Conservation (phyloP, 73 alveolate species). For the Paramecium sonneborni region DNA sequence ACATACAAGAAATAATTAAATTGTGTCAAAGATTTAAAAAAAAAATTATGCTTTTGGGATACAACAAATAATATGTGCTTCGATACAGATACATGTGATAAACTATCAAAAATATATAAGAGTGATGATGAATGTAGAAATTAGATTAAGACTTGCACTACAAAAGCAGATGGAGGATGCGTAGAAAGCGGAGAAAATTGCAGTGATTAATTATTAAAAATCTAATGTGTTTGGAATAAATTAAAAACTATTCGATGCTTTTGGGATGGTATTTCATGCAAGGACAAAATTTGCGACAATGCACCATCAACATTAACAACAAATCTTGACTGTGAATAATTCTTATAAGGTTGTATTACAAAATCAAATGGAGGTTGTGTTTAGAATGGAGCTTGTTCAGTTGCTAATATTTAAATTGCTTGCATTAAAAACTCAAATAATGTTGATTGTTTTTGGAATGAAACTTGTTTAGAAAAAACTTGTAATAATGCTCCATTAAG, state of each 20-base stretch:
- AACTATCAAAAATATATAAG: neutral
- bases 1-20: neutral
- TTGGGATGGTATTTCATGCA: neutral
- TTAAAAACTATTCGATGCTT: neutral
- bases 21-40: neutral
- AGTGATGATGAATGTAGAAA: neutral
- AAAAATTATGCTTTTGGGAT: neutral
- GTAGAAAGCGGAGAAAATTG: neutral
- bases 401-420: neutral
- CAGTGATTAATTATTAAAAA: neutral
- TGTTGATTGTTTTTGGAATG: neutral
- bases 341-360: neutral
- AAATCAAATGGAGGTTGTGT: neutral
- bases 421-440: neutral
- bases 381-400: neutral
- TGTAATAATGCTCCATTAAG: neutral
- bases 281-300: neutral
- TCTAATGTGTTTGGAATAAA: slow-evolving; percentile 11
- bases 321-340: neutral
- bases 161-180: neutral
- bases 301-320: neutral
- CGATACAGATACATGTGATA: neutral
- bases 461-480: neutral
- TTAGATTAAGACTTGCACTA: neutral
- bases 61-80: neutral